Conservation (phyloP, 2,329 filamentous ascomycete species). For the Ceratocystis cacaofunesta region DNA sequence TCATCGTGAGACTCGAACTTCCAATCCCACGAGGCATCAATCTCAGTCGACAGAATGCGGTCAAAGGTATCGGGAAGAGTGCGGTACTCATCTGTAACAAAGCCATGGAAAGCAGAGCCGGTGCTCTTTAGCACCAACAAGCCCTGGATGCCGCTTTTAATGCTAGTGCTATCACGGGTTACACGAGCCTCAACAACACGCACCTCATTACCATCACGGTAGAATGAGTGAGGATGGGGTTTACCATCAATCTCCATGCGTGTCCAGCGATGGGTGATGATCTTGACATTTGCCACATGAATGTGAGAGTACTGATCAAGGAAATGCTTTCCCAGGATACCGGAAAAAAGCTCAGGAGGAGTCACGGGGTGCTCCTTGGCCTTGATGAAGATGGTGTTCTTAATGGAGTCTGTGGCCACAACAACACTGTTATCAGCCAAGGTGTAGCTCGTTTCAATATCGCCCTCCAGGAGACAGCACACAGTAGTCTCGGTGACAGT, state of each 20-base stretch:
- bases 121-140: conserved; percentile 91
- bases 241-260: conserved; percentile 76
- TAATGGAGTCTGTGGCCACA: conserved; percentile 94
- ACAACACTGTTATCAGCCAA: conserved; percentile 85
- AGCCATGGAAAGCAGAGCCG: conserved; percentile 88
- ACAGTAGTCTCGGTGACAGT: conserved; percentile 91
- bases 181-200: conserved; percentile 65
- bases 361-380: conserved; percentile 87
- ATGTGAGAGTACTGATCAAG: conserved; percentile 80
- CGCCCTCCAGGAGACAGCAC: conserved; percentile 79
- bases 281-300: conserved; percentile 62
- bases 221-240: conserved; percentile 89
- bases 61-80: conserved; percentile 85
- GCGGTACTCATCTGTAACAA: conserved; percentile 85
- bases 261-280: conserved; percentile 81
- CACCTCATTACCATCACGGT: conserved; percentile 76
- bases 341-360: conserved; percentile 82
- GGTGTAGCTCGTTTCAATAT: conserved; percentile 83
- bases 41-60: conserved; percentile 85
- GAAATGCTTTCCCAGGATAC: conserved; percentile 77
- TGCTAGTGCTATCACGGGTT: conserved; percentile 52
- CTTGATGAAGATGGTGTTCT: conserved; percentile 91
- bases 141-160: conserved; percentile 65
- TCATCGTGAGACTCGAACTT: conserved; percentile 53
- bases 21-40: conserved; percentile 82